phyloP scores from a whole-genome alignment of 1,284 basidiomycete species.

The Polyporus tsugae region DNA sequence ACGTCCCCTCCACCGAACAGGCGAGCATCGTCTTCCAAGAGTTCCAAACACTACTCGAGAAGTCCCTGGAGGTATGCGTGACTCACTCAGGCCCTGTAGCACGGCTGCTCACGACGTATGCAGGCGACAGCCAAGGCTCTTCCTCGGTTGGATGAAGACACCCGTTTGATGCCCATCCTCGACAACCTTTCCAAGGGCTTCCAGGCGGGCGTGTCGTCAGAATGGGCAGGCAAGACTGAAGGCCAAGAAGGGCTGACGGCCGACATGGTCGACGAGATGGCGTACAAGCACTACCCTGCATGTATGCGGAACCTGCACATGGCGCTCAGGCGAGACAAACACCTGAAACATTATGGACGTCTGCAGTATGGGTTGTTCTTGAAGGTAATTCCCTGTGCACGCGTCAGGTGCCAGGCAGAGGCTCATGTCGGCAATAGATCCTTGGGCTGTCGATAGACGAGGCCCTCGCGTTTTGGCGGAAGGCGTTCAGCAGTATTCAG shows the following conservation, averaged over 20 bases:
- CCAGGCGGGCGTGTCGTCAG: conserved; percentile 88
- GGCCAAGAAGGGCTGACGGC: conserved; percentile 80
- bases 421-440: conserved; percentile 59
- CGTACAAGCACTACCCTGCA: conserved; percentile 91
- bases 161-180: conserved; percentile 90
- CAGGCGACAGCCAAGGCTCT: conserved; percentile 89
- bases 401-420: neutral
- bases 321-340: conserved; percentile 79
- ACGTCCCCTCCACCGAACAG: conserved; percentile 85
- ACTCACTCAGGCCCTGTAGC: neutral
- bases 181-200: conserved; percentile 95
- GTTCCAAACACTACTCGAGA: conserved; percentile 81
- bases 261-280: conserved; percentile 93
- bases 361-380: conserved; percentile 95
- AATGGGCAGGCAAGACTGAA: conserved; percentile 71
- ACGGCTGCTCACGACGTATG: conserved; percentile 19
- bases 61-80: conserved; percentile 78
- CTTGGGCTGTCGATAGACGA: conserved; percentile 96
- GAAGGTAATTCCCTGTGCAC: conserved; percentile 65
- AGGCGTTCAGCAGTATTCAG: conserved; percentile 81
- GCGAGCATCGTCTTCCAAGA: conserved; percentile 91
- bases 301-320: conserved; percentile 96
- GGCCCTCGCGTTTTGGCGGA: conserved; percentile 94
- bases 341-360: conserved; percentile 93
- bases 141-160: conserved; percentile 96